Conservation (phyloP, 495 filamentous ascomycete genomes). For the Hyaloscypha finlandica region DNA sequence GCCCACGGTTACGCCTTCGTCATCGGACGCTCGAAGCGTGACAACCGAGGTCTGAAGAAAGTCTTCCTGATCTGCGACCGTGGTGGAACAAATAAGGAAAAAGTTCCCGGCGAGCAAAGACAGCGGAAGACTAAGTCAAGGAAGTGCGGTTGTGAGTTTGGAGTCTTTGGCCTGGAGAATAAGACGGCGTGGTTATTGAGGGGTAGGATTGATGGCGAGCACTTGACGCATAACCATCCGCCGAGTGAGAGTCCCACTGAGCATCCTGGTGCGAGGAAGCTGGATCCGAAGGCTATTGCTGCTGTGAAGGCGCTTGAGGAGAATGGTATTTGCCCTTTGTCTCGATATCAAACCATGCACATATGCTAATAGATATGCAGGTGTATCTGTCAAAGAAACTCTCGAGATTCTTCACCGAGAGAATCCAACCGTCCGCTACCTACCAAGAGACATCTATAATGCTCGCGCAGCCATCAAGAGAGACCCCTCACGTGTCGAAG, state of each 20-base stretch:
- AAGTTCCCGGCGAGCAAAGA: slow-evolving; percentile 51
- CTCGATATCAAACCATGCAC: slow-evolving; percentile 26
- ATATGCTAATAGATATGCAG: slow-evolving; percentile 32
- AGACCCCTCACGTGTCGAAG: slow-evolving; percentile 55
- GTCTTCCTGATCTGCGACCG: slow-evolving; percentile 60
- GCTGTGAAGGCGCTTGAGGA: slow-evolving; percentile 58
- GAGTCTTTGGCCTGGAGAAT: slow-evolving; percentile 59
- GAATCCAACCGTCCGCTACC: slow-evolving; percentile 53
- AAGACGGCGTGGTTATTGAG: slow-evolving; percentile 57
- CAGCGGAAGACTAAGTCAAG: slow-evolving; percentile 58
- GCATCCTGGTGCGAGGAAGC: slow-evolving; percentile 56
- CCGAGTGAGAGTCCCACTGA: slow-evolving; percentile 57
- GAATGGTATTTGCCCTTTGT: slow-evolving; percentile 39
- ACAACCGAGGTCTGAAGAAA: slow-evolving; percentile 59
- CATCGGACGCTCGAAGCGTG: slow-evolving; percentile 56
- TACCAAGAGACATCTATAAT: slow-evolving; percentile 60
- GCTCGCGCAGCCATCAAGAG: slow-evolving; percentile 58
- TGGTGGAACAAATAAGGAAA: slow-evolving; percentile 46
- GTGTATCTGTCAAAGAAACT: slow-evolving; percentile 56
- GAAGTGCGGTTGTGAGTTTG: slow-evolving; percentile 60
- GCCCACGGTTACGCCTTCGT: slow-evolving; percentile 60
- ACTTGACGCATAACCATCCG: slow-evolving; percentile 55
- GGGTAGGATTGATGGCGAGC: slow-evolving; percentile 50
- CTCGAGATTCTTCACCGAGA: slow-evolving; percentile 57
- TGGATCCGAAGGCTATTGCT: slow-evolving; percentile 59